Conservation (phyloP, 2,329 filamentous ascomycete genomes). For the Didymella lethalis region DNA sequence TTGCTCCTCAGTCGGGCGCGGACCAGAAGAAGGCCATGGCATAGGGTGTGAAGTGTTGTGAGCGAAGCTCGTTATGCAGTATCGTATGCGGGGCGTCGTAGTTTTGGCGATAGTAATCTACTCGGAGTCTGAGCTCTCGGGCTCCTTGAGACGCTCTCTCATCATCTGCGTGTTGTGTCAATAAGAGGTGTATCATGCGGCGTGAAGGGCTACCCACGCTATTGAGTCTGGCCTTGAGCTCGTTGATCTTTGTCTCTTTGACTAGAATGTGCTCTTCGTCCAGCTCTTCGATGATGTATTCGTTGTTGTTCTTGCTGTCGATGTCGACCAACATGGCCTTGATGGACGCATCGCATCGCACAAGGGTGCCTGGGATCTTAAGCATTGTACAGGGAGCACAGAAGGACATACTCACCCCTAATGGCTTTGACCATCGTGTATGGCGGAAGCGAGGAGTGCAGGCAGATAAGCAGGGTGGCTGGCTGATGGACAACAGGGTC, state of each 20-base stretch:
- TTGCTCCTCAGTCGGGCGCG: conserved; percentile 49
- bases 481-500: conserved; percentile 39
- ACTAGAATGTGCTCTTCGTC: conserved; percentile 79
- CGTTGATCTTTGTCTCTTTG: conserved; percentile 74
- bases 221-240: conserved; percentile 73
- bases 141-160: conserved; percentile 47
- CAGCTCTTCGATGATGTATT: conserved; percentile 80
- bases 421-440: conserved; percentile 65
- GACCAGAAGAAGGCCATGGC: conserved; percentile 54
- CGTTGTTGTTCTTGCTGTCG: conserved; percentile 70
- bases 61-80: background rate
- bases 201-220: conserved; percentile 57
- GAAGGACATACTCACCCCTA: conserved; percentile 54
- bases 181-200: background rate
- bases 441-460: conserved; percentile 15
- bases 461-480: conserved; percentile 4
- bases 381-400: background rate
- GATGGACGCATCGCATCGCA: conserved; percentile 86
- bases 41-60: conserved; percentile 16
- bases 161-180: conserved; percentile 43
- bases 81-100: background rate
- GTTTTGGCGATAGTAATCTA: conserved; percentile 16
- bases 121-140: conserved; percentile 48
- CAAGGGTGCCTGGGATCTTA: conserved; percentile 66
- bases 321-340: conserved; percentile 85